These are phyloP conservation scores for Ophiostoma triangulosporum DNA, from an alignment of 2,329 filamentous ascomycete species.

Conservation along the genomic window DNA sequence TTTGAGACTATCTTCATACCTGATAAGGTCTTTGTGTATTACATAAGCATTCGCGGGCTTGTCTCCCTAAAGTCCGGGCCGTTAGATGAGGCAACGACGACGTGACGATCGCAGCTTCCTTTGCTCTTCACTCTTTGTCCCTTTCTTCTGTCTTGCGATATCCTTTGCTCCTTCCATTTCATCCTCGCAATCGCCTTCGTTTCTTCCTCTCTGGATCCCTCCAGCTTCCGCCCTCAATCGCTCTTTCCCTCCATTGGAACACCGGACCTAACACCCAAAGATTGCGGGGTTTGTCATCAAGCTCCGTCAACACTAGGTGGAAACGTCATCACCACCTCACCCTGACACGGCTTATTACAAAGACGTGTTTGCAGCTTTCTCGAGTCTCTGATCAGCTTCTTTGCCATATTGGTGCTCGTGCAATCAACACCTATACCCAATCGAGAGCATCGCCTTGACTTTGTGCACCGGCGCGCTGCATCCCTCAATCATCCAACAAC, in stretches of 20 bases:
- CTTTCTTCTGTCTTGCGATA: not conserved
- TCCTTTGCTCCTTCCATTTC: not conserved
- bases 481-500: not conserved
- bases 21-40: too few relatives aligned
- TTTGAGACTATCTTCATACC: too few relatives aligned
- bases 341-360: too few relatives aligned
- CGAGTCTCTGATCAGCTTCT: too few relatives aligned
- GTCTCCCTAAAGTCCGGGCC: slow-evolving; percentile 2
- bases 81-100: not conserved
- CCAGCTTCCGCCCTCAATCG: not conserved
- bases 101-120: not conserved
- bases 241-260: not conserved
- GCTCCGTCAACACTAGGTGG: too few relatives aligned
- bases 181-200: not conserved
- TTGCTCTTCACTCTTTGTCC: not conserved
- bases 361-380: too few relatives aligned
- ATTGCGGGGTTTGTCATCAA: too few relatives aligned
- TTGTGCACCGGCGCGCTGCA: not conserved
- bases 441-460: too few relatives aligned
- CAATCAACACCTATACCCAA: too few relatives aligned
- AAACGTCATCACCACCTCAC: not conserved
- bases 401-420: not conserved
- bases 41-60: too few relatives aligned
- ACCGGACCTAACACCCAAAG: not conserved
- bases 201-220: not conserved